Conservation (phyloP, 1,139 yeast genomes). For the Arxiozyma slooffiae region DNA sequence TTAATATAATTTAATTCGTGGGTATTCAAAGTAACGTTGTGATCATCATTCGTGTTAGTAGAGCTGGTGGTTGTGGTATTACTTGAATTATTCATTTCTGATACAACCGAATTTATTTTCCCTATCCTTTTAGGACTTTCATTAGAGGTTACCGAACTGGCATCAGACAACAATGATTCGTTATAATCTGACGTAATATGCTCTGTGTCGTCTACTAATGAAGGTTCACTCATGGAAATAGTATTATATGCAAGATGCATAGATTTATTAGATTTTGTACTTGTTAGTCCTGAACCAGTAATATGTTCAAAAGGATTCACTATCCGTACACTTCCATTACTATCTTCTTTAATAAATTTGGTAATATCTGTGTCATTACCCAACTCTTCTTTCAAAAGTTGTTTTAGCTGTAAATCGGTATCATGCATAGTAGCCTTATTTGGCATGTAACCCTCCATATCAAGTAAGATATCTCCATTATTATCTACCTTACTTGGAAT, state of each 20-base stretch:
- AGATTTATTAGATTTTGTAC: neutral
- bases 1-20: constrained; percentile 47
- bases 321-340: constrained; percentile 65
- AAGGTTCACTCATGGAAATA: constrained; percentile 17
- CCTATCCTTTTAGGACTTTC: neutral
- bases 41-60: neutral
- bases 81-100: neutral
- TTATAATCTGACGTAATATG: constrained; percentile 1
- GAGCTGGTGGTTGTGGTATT: neutral
- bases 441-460: constrained; percentile 94
- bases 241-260: constrained; percentile 13
- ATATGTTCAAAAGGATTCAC: constrained; percentile 34
- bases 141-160: constrained; percentile 3
- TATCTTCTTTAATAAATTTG: constrained; percentile 48
- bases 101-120: neutral
- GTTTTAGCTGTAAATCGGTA: constrained; percentile 61
- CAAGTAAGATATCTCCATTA: constrained; percentile 84
- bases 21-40: neutral
- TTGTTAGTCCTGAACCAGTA: constrained; percentile 5
- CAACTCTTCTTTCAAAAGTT: constrained; percentile 61
- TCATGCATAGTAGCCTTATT: constrained; percentile 63
- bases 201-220: constrained; percentile 3
- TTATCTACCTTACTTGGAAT: constrained; percentile 84
- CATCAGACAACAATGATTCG: neutral
- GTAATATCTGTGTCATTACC: constrained; percentile 45